Evolutionary conservation across 2,329 filamentous ascomycete species (phyloP), one percentile per base, ranked within the genome.

Genomic region (Clonostachys chloroleuca): DNA sequence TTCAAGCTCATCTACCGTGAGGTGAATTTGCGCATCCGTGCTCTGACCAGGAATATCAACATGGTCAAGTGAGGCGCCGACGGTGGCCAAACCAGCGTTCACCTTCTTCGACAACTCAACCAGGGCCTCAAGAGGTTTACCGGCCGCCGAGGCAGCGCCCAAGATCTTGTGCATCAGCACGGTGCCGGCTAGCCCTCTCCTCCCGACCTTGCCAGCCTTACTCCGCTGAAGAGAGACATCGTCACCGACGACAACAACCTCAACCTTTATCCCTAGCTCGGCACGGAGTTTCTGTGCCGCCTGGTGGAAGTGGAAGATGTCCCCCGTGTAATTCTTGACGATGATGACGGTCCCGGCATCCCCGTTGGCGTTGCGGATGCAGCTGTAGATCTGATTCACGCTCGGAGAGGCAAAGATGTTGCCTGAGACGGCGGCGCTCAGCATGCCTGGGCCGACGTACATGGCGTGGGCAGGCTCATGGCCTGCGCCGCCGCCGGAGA

Each of bases 341-440:
- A 42, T 44, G 6, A 44, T 14, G n/a, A 30, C n/a, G 30, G 42
- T 44, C 13, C 17, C 42, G 35, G 42, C 17, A 9, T 33, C 24
- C n/a, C 41, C 41, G 13, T 14, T 20, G 20, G 20, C 20, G 12
- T 16, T 20, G 14, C 41, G 16, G 20, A 42, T 42, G 41, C 16
- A 17, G 14, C 24, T 20, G 14, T 17, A 16, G 43, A 86, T 75
- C 60, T 86, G 83, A 56, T 83, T 77, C 2, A 82, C 80, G 3
- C 72, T 76, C 2, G 83, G 83, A 3, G 76, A 81, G 5, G 83
- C 83, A 58, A 87, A 87, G 53, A 87, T 85, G 0, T 80, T 83
- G 18, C 83, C 83, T 4, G 81, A 80, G 2, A 85, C 81, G 3
- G 81, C 78, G 35, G 77, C 83, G 39, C 76, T 77, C 20, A 86